Evolutionary conservation across 2,329 filamentous ascomycete species (phyloP).

Genomic region (Pestalotiopsis sp.): DNA sequence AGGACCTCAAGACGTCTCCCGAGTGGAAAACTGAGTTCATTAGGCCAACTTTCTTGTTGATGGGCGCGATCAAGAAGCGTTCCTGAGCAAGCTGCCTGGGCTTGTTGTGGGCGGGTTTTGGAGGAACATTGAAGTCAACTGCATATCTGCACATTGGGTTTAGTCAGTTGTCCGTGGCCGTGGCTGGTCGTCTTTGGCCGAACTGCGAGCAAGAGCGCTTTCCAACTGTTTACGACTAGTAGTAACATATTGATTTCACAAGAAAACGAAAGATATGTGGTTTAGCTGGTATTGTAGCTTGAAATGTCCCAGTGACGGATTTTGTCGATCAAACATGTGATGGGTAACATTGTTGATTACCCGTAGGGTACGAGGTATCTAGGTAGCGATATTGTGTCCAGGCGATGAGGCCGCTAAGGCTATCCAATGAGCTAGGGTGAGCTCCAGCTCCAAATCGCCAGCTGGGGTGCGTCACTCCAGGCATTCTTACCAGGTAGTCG

Average conservation of each 20-base stretch:
- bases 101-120: not conserved
- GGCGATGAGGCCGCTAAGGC: not conserved
- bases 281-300: not conserved
- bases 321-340: not conserved
- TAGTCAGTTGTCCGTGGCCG: not conserved
- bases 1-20: slow-evolving; percentile 18
- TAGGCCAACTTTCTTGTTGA: slow-evolving; percentile 24
- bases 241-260: not conserved
- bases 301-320: not conserved
- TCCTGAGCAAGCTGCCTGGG: not conserved
- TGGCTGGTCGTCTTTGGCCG: not conserved
- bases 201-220: not conserved
- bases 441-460: not conserved
- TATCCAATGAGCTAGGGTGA: not conserved
- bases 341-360: not conserved
- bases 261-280: not conserved
- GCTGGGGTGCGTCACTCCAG: not conserved
- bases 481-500: not conserved
- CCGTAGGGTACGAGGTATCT: not conserved
- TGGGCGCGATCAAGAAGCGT: slow-evolving; percentile 18
- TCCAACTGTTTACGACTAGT: not conserved
- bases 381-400: not conserved
- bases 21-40: slow-evolving; percentile 18
- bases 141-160: not conserved
- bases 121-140: not conserved